These are phyloP conservation scores for Conoideocrella luteorostrata DNA, from an alignment of 2,329 filamentous ascomycete genomes.

Conservation along the genomic window DNA sequence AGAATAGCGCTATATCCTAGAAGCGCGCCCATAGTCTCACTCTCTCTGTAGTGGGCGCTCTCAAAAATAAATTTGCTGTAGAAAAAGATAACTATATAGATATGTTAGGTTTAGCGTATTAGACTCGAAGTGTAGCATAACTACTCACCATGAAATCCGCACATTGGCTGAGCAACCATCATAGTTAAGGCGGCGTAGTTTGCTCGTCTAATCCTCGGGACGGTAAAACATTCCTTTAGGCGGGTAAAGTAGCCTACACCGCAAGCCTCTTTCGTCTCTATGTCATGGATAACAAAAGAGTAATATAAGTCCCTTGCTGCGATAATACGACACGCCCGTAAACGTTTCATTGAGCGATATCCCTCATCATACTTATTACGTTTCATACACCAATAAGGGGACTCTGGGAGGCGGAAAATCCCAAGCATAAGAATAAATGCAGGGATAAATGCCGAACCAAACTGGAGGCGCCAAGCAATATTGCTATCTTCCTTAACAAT, in stretches of 20 bases:
- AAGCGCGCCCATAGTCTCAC: slow-evolving; percentile 39
- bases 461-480: slow-evolving; percentile 53
- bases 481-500: slow-evolving; percentile 42
- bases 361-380: slow-evolving; percentile 52
- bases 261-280: slow-evolving; percentile 21
- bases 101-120: not conserved
- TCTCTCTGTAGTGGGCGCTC: slow-evolving; percentile 45
- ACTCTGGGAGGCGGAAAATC: slow-evolving; percentile 58
- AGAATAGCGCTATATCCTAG: slow-evolving; percentile 45
- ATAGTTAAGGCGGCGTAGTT: slow-evolving; percentile 70
- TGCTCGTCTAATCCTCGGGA: slow-evolving; percentile 62
- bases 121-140: not conserved
- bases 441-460: slow-evolving; percentile 49
- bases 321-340: slow-evolving; percentile 47
- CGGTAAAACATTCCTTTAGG: slow-evolving; percentile 52
- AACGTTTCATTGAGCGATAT: slow-evolving; percentile 41
- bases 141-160: slow-evolving; percentile 24
- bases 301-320: slow-evolving; percentile 52
- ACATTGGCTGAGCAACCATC: slow-evolving; percentile 70
- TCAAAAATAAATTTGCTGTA: slow-evolving; percentile 56
- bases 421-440: slow-evolving; percentile 43
- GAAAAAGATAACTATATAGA: slow-evolving; percentile 54
- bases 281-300: slow-evolving; percentile 31
- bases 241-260: slow-evolving; percentile 25
- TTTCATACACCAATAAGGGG: slow-evolving; percentile 58